These are phyloP conservation scores for Diaporthe longicolla DNA, from an alignment of 2,329 filamentous ascomycete genomes.

Conservation along the genomic window DNA sequence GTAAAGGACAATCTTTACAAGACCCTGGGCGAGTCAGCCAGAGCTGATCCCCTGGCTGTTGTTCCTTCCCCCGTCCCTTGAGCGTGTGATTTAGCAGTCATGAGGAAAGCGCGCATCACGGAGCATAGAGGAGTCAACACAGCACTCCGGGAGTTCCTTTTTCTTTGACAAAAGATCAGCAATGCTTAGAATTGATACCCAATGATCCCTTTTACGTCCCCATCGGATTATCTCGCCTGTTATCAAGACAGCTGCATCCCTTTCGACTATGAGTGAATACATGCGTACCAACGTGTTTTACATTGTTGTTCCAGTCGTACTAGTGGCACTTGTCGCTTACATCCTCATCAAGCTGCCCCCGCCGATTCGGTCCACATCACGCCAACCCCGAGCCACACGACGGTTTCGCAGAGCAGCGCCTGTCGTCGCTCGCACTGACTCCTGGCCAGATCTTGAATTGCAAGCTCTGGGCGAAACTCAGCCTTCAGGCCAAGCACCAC, in stretches of 20 bases:
- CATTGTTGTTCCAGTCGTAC: slow-evolving; percentile 35
- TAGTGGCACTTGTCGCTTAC: slow-evolving; percentile 36
- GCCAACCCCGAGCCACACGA: neutral
- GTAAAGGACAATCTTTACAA: slow-evolving; percentile 72
- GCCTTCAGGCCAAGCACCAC: neutral
- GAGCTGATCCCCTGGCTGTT: slow-evolving; percentile 40
- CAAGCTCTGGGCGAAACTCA: slow-evolving; percentile 5
- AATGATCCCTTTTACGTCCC: slow-evolving; percentile 32
- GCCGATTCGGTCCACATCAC: neutral
- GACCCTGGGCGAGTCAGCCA: slow-evolving; percentile 56
- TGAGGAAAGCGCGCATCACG: slow-evolving; percentile 35
- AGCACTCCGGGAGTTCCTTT: slow-evolving; percentile 1
- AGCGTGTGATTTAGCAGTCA: slow-evolving; percentile 18
- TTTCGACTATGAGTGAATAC: slow-evolving; percentile 42
- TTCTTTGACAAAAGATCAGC: slow-evolving; percentile 14
- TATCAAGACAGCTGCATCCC: slow-evolving; percentile 36
- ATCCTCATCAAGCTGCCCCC: slow-evolving; percentile 35
- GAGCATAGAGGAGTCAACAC: slow-evolving; percentile 28
- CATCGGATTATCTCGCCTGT: slow-evolving; percentile 10
- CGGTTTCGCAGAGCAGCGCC: neutral
- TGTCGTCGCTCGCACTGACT: slow-evolving; percentile 45
- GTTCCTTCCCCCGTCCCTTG: slow-evolving; percentile 36
- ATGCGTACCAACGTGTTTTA: slow-evolving; percentile 36
- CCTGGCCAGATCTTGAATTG: slow-evolving; percentile 53
- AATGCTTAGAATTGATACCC: slow-evolving; percentile 42